phyloP scores from a whole-genome alignment of 768 basidiomycete species.

The Tephrocybe sp. region DNA sequence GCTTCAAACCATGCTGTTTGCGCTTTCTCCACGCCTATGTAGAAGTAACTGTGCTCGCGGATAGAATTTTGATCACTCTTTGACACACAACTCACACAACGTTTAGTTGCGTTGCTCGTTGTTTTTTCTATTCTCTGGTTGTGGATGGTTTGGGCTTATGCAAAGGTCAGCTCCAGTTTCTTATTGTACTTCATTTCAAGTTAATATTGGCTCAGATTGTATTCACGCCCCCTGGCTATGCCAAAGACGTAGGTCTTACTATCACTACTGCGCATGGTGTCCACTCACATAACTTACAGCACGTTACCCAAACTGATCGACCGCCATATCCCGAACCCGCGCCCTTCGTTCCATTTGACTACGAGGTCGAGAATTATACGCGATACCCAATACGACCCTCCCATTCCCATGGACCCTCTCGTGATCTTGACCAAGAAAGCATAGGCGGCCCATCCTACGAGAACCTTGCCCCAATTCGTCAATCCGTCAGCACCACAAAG shows the following conservation, averaged over 20 bases:
- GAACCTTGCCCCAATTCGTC: conserved; percentile 25
- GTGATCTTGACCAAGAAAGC: conserved; percentile 22
- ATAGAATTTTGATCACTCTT: not conserved
- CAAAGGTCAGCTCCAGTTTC: conserved; percentile 48
- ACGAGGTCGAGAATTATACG: conserved; percentile 2
- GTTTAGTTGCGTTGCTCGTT: conserved; percentile 65
- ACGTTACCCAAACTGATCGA: conserved; percentile 24
- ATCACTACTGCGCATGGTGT: not conserved
- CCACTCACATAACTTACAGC: conserved; percentile 17
- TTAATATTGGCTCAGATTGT: conserved; percentile 44
- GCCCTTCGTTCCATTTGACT: conserved; percentile 8
- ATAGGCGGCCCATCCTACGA: conserved; percentile 47
- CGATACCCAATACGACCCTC: conserved; percentile 1
- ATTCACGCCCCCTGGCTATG: conserved; percentile 67
- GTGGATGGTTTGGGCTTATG: conserved; percentile 82
- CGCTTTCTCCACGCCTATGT: too few relatives aligned
- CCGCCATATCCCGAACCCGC: conserved; percentile 24
- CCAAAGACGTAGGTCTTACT: conserved; percentile 51
- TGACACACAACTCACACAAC: conserved; percentile 7
- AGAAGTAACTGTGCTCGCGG: too few relatives aligned
- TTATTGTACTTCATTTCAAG: not conserved
- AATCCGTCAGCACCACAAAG: not conserved
- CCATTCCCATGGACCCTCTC: conserved; percentile 9
- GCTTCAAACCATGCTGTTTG: not conserved
- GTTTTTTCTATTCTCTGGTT: conserved; percentile 62